Conservation (phyloP, 768 basidiomycete species). For the Tricholoma hemisulphureum region DNA sequence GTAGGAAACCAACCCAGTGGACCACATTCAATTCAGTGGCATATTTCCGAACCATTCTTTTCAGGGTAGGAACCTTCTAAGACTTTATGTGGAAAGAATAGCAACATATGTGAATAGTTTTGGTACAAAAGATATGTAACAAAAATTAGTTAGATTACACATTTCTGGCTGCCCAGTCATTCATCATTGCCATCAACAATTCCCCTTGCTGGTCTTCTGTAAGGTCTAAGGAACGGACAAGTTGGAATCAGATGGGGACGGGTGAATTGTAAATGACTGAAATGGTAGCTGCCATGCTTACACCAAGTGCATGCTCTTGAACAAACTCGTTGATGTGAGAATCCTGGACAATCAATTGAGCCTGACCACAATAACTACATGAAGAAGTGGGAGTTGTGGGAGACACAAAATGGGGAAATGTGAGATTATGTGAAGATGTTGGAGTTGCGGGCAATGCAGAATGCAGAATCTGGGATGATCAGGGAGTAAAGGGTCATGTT, state of each 20-base stretch:
- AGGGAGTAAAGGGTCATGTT: no score
- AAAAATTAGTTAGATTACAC: neutral
- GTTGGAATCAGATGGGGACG: neutral
- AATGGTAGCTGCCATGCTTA: neutral
- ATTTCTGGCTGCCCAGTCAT: neutral
- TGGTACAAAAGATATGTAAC: neutral
- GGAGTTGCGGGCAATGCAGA: no score
- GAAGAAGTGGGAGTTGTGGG: no score
- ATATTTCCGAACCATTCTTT: neutral
- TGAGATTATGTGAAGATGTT: no score
- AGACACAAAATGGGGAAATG: no score
- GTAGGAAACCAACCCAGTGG: no score
- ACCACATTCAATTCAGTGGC: neutral
- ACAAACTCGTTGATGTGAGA: neutral
- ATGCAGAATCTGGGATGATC: no score
- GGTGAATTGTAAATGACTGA: neutral
- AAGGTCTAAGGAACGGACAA: neutral
- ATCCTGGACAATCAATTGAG: neutral
- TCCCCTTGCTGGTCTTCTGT: neutral
- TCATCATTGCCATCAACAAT: neutral
- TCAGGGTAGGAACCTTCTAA: neutral
- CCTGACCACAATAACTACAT: no score
- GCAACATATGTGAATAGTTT: no score
- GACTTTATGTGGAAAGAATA: neutral
- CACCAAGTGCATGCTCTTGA: neutral